These are phyloP conservation scores for Aspergillus affinis DNA, from an alignment of 495 filamentous ascomycete species.

Conservation along the genomic window DNA sequence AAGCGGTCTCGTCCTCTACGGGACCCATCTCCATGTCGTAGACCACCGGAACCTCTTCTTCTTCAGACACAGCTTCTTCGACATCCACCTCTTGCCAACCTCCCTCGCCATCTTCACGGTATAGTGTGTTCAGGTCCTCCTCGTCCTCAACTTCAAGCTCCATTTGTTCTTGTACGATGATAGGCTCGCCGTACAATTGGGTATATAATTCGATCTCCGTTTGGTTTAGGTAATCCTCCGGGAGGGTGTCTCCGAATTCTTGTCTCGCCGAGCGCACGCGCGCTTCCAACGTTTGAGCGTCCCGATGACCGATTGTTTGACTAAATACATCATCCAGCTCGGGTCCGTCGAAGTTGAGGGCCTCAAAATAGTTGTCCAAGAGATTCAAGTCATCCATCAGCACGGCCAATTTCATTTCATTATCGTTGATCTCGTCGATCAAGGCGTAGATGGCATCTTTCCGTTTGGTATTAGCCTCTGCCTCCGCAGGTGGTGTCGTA, in stretches of 20 bases:
- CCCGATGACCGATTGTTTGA: slow-evolving; percentile 27
- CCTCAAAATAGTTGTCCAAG: slow-evolving; percentile 25
- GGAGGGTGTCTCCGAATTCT: slow-evolving; percentile 74
- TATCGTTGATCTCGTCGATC: slow-evolving; percentile 40
- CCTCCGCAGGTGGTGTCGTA: slow-evolving; percentile 22
- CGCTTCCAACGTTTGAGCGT: slow-evolving; percentile 52
- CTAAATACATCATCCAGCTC: slow-evolving; percentile 24
- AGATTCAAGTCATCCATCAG: slow-evolving; percentile 38
- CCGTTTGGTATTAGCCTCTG: slow-evolving; percentile 14
- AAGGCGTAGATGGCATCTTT: slow-evolving; percentile 35
- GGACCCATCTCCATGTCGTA: slow-evolving; percentile 43
- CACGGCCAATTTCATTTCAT: slow-evolving; percentile 35
- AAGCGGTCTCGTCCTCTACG: slow-evolving; percentile 29
- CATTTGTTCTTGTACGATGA: slow-evolving; percentile 49
- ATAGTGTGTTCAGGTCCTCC: slow-evolving; percentile 37
- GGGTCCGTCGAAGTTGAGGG: slow-evolving; percentile 24
- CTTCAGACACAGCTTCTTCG: slow-evolving; percentile 11
- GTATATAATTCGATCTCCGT: slow-evolving; percentile 76
- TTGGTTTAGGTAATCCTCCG: slow-evolving; percentile 65
- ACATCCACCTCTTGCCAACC: slow-evolving; percentile 60
- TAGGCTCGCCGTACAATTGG: slow-evolving; percentile 70
- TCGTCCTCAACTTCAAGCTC: slow-evolving; percentile 34
- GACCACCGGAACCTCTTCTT: slow-evolving; percentile 28
- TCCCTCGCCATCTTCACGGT: slow-evolving; percentile 61
- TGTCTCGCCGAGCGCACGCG: slow-evolving; percentile 69